Conservation (phyloP, 495 filamentous ascomycete species). For the Penicillium macrosclerotiorum region DNA sequence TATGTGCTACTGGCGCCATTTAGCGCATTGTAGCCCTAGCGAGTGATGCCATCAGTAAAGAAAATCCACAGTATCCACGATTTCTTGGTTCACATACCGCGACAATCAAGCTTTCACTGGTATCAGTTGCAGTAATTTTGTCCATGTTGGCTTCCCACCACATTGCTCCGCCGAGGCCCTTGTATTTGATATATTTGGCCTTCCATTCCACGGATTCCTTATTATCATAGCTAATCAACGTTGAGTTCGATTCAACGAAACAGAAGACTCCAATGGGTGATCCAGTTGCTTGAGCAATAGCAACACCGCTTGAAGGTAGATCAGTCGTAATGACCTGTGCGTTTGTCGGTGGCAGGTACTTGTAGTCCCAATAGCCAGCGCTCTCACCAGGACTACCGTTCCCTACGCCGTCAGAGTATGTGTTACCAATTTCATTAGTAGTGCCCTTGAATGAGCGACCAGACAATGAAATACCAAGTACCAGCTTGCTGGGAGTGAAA, state of each 20-base stretch:
- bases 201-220: constrained; percentile 58
- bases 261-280: too few relatives aligned
- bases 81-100: constrained; percentile 36
- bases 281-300: too few relatives aligned
- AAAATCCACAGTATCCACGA: too few relatives aligned
- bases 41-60: too few relatives aligned
- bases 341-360: constrained; percentile 50
- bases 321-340: constrained; percentile 22
- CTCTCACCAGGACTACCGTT: too few relatives aligned
- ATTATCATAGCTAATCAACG: constrained; percentile 82
- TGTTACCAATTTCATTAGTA: constrained; percentile 62
- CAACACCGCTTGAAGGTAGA: too few relatives aligned
- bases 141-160: constrained; percentile 90
- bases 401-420: too few relatives aligned
- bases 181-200: constrained; percentile 59
- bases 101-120: constrained; percentile 62
- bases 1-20: too few relatives aligned
- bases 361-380: constrained; percentile 87
- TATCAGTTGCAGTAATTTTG: constrained; percentile 47
- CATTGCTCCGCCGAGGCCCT: constrained; percentile 75
- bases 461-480: constrained; percentile 84
- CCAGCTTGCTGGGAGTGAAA: constrained; percentile 60
- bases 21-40: too few relatives aligned
- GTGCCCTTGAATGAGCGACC: constrained; percentile 77
- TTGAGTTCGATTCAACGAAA: too few relatives aligned